Base-by-base conservation (phyloP, 1,139 yeast genomes). In the Meyerozyma sp. region DNA sequence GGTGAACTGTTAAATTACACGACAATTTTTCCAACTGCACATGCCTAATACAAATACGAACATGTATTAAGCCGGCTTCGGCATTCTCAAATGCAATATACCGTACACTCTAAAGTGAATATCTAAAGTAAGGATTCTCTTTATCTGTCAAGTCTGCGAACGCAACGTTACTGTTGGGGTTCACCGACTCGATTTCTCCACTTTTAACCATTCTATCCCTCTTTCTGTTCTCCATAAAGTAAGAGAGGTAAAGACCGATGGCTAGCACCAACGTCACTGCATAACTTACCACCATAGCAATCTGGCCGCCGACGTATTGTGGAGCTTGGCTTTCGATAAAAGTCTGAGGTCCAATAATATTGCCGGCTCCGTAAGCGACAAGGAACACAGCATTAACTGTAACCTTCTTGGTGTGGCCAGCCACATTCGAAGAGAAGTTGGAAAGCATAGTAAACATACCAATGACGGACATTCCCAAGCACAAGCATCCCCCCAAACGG, bases 291-390 rank as follows among this genome's bases (percentile, higher is more conserved):
- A 77, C 58, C 55, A 79, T 61, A 9, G 77, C 66, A 32, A 70
- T 58, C 46, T 70, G 68, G 3, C 81, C 85, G 3, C 75, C 68
- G 2, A 56, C 52, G 52, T 79, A 81, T 10, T 50, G 49, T 14
- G 89, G 89, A 1, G 79, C 79, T 52, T 81, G 78, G 6, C 52
- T 51, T 0, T 65, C 65, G 48, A 76, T 66, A 56, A 83, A 84
- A 39, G 84, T 73, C 57, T 82, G 89, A 3, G 93, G 90, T 4
- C 91, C 91, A 41, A 81, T 68, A 41, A 84, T 66, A 50, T 84
- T 84, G 23, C 93, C 89, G 25, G 77, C 75, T 52, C 86, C 80
- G 54, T 80, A 83, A 1, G 81, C 84, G 44, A 83, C 66, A 59
- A 84, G 72, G 34, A 75, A 73, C 28, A 80, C 56, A 1, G 85